Base-by-base conservation (phyloP, 441 rosid species). In the Populus hybrid region DNA sequence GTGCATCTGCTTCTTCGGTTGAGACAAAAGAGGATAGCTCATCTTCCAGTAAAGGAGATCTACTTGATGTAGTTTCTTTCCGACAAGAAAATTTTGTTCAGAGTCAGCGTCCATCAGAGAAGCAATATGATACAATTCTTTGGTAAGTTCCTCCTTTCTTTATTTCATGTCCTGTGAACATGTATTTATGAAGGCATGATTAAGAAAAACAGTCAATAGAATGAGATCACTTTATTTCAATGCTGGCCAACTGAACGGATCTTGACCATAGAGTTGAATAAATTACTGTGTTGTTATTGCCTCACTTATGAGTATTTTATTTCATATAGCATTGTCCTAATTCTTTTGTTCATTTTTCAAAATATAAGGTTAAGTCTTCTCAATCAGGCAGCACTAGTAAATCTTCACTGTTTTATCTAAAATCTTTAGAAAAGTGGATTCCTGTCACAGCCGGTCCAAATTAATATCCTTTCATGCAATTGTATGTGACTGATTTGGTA, bases 111-210 rank as follows among this genome's bases (percentile, higher is more conserved):
- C 77, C 80, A 53, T 82, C 73, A 7, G 86, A 81, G 40, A 87
- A 86, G 82, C 82, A 76, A 18, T 94, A 89, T 87, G 94, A 94
- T 84, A 89, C 97, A 67, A 94, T 95, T 84, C 85, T 91, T 50
- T 92, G 99, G 98, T 94, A 81, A 85, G 84, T 73, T 74, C 28
- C 65, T 73, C 35, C 42, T 50, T 3, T 8, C 67, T 36, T 72
- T 23, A 24, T 12, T 70, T 28, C 80, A 34, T 46, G 40, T 59
- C 69, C 6, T 18, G 63, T 30, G 50, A 32, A 71, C 32, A 23
- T 32, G 65, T 66, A 20, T 63, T 30, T 64, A 46, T n/a, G 21
- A 32, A 59, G 69, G 11, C 21, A 21, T 11, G 32, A 38, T 20
- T 66, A n/a, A 38, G 70, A 42, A 75, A 68, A 38, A 30, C 5